These are phyloP conservation scores for Monsonia emarginata DNA, from an alignment of 441 rosid genomes.

Conservation along the genomic window DNA sequence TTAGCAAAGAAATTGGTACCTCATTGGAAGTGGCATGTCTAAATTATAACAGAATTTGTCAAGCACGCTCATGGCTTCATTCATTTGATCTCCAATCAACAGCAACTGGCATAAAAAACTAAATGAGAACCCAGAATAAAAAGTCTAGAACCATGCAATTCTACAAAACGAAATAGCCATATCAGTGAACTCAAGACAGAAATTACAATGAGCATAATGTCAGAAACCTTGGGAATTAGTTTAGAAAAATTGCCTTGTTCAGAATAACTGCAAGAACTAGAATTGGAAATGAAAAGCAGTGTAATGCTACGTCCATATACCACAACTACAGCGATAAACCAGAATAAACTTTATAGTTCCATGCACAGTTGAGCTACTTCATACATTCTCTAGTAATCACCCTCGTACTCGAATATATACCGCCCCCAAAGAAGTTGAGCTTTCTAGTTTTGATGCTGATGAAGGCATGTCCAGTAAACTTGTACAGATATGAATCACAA, in stretches of 20 bases:
- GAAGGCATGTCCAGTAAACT: neutral
- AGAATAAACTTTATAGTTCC: neutral
- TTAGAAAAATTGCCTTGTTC: neutral
- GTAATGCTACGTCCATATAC: neutral
- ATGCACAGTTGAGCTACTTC: neutral
- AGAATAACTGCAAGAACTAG: neutral
- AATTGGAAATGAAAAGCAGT: neutral
- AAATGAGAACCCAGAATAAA: neutral
- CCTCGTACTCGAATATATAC: neutral
- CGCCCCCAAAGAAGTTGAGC: neutral
- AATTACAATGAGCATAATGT: neutral
- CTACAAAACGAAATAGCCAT: neutral
- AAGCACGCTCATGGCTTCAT: slow-evolving; percentile 49
- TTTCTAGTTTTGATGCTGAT: neutral
- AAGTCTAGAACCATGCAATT: neutral
- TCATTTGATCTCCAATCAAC: slow-evolving; percentile 49
- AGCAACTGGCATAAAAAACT: slow-evolving; percentile 35
- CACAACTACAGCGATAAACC: neutral
- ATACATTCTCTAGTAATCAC: neutral
- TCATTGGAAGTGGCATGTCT: slow-evolving; percentile 36
- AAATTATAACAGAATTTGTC: slow-evolving; percentile 40
- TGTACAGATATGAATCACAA: neutral
- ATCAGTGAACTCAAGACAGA: neutral
- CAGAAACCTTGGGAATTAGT: neutral
- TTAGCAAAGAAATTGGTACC: slow-evolving; percentile 32